Base-by-base conservation (phyloP, 2,329 filamentous ascomycete species). In the Aspergillus vadensis region DNA sequence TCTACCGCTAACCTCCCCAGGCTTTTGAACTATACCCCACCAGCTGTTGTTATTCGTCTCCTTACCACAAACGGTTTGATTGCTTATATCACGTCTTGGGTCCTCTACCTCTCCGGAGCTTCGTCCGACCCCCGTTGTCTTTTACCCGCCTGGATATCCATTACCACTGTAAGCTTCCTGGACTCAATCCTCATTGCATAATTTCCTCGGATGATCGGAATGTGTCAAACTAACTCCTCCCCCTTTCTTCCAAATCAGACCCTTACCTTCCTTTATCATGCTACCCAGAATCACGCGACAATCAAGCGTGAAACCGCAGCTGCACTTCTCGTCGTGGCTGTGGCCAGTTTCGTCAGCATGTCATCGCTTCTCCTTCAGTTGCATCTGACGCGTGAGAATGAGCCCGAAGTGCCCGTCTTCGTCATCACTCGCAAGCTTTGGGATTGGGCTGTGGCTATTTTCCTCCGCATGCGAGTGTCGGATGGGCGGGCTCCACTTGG, bases 11-110 rank as follows among this genome's bases (percentile, higher is more conserved):
- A 43, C 59, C 53, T 17, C 38, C 41, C 14, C 21, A 91, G 89
- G 91, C 88, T 95, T 69, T 83, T 94, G 67, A 89, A 92, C 75
- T 95, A 94, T 78, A 92, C 91, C 14, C 90, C 91, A 41, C 73
- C 77, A 67, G 91, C 91, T 53, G 92, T 91, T 50, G 86, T 93
- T 63, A 88, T 95, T 60, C 90, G 91, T 53, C 87, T 95, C 48
- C 81, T 91, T 54, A 89, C 89, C 61, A 89, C 90, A 63, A 90
- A 88, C 73, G 86, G 86, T 58, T 82, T 91, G 62, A 91, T 92
- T 72, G 88, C 88, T 64, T 92, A 91, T 76, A 80, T 90, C 52
- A 91, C 89, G 23, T 89, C 88, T 55, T 88, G 86, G 79, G 85
- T 90, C 25, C 85, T 92, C 43, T 87, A 87, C 68, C 79, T 91